phyloP scores from a whole-genome alignment of 768 basidiomycete species.

The Hericium alpestre region DNA sequence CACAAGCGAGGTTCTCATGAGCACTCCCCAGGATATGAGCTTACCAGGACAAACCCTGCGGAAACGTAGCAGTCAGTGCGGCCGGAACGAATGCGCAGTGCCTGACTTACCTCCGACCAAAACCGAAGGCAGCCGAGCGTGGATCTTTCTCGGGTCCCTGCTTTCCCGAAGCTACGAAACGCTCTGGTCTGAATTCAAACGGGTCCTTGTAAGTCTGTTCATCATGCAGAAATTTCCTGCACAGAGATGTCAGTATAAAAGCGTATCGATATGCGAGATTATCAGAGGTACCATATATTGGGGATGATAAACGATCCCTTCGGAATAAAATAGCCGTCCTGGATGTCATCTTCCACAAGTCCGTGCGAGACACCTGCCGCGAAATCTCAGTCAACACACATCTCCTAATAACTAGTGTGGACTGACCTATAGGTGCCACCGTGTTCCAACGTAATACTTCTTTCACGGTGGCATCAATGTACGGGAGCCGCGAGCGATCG shows the following conservation, averaged over 20 bases:
- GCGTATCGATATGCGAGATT: background rate
- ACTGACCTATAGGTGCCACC: constrained; percentile 8
- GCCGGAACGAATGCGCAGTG: background rate
- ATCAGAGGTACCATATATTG: constrained; percentile 25
- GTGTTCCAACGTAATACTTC: constrained; percentile 18
- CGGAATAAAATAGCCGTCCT: constrained; percentile 28
- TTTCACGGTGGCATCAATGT: constrained; percentile 11
- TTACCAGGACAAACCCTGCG: background rate
- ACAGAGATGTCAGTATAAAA: background rate
- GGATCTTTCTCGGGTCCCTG: constrained; percentile 14
- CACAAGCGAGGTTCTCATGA: background rate
- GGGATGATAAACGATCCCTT: constrained; percentile 25
- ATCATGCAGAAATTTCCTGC: constrained; percentile 21
- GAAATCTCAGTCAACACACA: background rate
- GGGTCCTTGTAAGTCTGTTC: constrained; percentile 19
- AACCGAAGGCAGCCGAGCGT: constrained; percentile 15
- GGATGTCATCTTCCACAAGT: constrained; percentile 25
- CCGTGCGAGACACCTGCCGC: constrained; percentile 24
- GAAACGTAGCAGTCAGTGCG: background rate
- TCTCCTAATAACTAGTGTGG: background rate
- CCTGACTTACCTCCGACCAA: constrained; percentile 15
- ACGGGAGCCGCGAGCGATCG: constrained; percentile 16
- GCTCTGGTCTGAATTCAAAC: constrained; percentile 19
- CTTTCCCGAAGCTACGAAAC: constrained; percentile 15
- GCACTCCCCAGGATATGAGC: no score